Evolutionary conservation across 768 basidiomycete species (phyloP).

Genomic region (Mycena capillaripes): DNA sequence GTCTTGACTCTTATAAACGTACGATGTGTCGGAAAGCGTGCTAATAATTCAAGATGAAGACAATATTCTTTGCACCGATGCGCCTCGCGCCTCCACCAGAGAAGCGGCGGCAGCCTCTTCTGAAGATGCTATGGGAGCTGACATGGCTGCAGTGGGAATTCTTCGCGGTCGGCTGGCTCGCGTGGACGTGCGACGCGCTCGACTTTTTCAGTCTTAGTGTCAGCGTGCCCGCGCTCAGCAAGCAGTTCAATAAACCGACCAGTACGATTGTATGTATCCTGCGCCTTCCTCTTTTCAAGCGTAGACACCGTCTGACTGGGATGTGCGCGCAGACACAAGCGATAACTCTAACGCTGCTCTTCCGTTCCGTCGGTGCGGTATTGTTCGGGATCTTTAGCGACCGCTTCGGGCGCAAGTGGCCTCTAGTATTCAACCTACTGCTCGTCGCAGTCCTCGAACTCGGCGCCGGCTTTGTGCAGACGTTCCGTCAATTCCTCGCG

Average conservation of each 20-base stretch:
- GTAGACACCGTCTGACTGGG: conserved; percentile 15
- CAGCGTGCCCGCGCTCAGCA: conserved; percentile 60
- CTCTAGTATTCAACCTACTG: conserved; percentile 82
- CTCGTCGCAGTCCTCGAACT: conserved; percentile 82
- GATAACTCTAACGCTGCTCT: conserved; percentile 92
- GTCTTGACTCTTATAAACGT: no score
- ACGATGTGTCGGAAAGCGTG: no score
- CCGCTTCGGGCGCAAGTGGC: conserved; percentile 95
- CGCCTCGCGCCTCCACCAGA: conserved; percentile 22
- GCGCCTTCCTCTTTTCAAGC: conserved; percentile 3
- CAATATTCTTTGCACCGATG: conserved; percentile 25
- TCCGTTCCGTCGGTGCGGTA: conserved; percentile 86
- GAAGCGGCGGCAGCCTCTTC: conserved; percentile 18
- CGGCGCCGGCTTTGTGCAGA: conserved; percentile 84
- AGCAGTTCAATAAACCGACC: conserved; percentile 61
- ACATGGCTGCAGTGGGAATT: conserved; percentile 34
- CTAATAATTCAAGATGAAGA: conserved; percentile 22
- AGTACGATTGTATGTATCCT: conserved; percentile 58
- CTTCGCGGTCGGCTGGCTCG: conserved; percentile 65
- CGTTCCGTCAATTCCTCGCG: conserved; percentile 85
- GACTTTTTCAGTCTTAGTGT: conserved; percentile 89
- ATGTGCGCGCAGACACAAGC: conserved; percentile 70
- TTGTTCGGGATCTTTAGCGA: conserved; percentile 91
- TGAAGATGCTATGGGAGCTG: conserved; percentile 21
- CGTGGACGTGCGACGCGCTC: conserved; percentile 89